phyloP scores from a whole-genome alignment of 2,329 filamentous ascomycete species.

The Alternaria infectoria region DNA sequence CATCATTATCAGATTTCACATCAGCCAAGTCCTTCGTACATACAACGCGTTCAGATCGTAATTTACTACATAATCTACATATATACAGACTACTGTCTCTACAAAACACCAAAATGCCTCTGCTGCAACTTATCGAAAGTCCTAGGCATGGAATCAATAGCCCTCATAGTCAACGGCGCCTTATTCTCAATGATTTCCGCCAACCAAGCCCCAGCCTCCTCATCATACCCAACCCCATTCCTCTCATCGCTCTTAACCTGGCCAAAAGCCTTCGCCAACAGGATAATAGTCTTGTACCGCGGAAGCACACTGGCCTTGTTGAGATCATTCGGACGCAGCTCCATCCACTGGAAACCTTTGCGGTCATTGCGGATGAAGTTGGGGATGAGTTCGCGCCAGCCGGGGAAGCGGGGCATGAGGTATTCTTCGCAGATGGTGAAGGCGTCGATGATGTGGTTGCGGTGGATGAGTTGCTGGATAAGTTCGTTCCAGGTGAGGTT shows the following conservation, averaged over 20 bases:
- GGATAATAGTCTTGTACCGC: constrained; percentile 53
- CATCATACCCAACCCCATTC: constrained; percentile 34
- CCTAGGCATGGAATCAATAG: constrained; percentile 54
- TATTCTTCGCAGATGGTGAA: constrained; percentile 76
- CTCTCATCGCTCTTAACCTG: constrained; percentile 45
- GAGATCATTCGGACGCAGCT: constrained; percentile 35
- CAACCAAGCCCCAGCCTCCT: constrained; percentile 23
- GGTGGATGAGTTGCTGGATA: constrained; percentile 69
- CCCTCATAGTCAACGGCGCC: constrained; percentile 49
- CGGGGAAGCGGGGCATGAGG: constrained; percentile 79
- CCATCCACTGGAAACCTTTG: constrained; percentile 36
- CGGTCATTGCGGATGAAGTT: constrained; percentile 30
- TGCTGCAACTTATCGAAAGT: constrained; percentile 42
- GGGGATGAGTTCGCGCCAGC: constrained; percentile 62
- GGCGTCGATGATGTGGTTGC: constrained; percentile 67
- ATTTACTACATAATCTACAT: background rate
- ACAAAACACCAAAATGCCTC: constrained; percentile 26
- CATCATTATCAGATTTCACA: too few species aligned
- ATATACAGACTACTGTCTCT: background rate
- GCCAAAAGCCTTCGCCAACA: constrained; percentile 48
- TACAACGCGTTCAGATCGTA: background rate
- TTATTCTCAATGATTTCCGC: constrained; percentile 39
- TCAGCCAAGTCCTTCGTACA: background rate
- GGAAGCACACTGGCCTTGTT: constrained; percentile 42
- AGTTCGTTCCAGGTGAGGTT: constrained; percentile 82